Conservation (phyloP, 345 rosid genomes). For the Pseudoturritis turrita region DNA sequence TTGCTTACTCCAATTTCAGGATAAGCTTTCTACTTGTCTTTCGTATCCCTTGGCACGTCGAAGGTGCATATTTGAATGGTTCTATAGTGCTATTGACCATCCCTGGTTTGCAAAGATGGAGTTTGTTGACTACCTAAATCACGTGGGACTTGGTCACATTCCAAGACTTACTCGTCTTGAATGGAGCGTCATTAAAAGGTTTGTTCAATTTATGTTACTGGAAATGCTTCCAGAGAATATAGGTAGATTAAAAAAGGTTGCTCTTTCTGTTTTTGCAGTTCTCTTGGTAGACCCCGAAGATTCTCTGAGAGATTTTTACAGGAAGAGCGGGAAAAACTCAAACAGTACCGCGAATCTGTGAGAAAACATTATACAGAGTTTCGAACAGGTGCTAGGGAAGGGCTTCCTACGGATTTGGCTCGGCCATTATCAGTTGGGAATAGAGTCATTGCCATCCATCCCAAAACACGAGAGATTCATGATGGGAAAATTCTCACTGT, state of each 20-base stretch:
- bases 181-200: slow-evolving; percentile 99
- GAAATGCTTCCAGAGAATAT: background rate
- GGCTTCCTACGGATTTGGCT: slow-evolving; percentile 91
- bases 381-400: slow-evolving; percentile 72
- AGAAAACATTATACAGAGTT: slow-evolving; percentile 81
- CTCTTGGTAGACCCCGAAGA: slow-evolving; percentile 97
- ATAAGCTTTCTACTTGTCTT: slow-evolving; percentile 59
- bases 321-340: slow-evolving; percentile 86
- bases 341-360: slow-evolving; percentile 85
- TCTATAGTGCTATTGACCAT: slow-evolving; percentile 90
- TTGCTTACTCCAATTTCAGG: slow-evolving; percentile 45
- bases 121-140: slow-evolving; percentile 88
- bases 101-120: slow-evolving; percentile 99
- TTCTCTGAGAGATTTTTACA: slow-evolving; percentile 75
- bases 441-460: slow-evolving; percentile 79
- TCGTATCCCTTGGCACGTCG: slow-evolving; percentile 63
- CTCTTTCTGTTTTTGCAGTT: slow-evolving; percentile 46
- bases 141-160: slow-evolving; percentile 91
- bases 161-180: slow-evolving; percentile 93
- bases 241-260: background rate
- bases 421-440: slow-evolving; percentile 90
- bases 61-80: slow-evolving; percentile 94
- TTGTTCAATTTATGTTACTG: slow-evolving; percentile 3
- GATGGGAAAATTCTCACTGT: slow-evolving; percentile 90
- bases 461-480: slow-evolving; percentile 78